A percentile compares a stretch with the other conserved stretches of the same genome.
Conservation (phyloP, 1,284 basidiomycete genomes). For the Pseudozyma sp. region DNA sequence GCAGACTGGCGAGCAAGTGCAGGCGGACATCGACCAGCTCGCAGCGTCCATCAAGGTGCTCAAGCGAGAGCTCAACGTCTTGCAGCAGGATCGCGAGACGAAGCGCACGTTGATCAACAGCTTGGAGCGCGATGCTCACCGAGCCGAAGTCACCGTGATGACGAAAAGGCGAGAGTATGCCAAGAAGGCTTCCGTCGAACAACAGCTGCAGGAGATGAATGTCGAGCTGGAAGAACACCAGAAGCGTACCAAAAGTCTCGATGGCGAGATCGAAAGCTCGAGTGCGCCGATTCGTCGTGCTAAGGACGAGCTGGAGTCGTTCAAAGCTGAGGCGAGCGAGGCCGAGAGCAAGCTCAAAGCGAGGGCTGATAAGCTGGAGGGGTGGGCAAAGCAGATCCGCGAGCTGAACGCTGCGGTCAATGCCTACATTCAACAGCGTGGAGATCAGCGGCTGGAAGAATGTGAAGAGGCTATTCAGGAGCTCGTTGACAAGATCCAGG, state of each 20-base stretch:
- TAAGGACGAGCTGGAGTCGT: slow-evolving; percentile 74
- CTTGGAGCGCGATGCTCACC: slow-evolving; percentile 48
- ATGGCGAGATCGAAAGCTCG: slow-evolving; percentile 75
- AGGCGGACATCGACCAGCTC: slow-evolving; percentile 52
- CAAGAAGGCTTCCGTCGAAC: slow-evolving; percentile 40
- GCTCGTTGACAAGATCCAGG: slow-evolving; percentile 56
- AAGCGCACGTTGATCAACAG: slow-evolving; percentile 47
- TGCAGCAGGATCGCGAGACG: slow-evolving; percentile 55
- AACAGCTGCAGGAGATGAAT: slow-evolving; percentile 72
- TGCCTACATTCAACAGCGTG: slow-evolving; percentile 46
- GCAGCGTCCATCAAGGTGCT: slow-evolving; percentile 51
- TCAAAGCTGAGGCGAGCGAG: slow-evolving; percentile 73
- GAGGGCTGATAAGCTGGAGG: slow-evolving; percentile 34
- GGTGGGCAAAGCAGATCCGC: slow-evolving; percentile 53
- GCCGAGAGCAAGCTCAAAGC: slow-evolving; percentile 74
- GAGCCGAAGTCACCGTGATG: slow-evolving; percentile 70
- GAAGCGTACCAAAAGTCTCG: slow-evolving; percentile 69
- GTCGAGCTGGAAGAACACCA: slow-evolving; percentile 71
- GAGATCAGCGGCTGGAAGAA: slow-evolving; percentile 45
- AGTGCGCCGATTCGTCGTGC: slow-evolving; percentile 78
- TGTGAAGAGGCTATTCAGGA: slow-evolving; percentile 56
- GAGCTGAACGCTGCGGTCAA: slow-evolving; percentile 42
- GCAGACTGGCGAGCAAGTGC: slow-evolving; percentile 58
- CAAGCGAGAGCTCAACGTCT: slow-evolving; percentile 52
- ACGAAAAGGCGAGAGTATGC: slow-evolving; percentile 52